phyloP scores from a whole-genome alignment of 1,139 yeast genomes.

The Hemisphaericaspora xylanilytica region DNA sequence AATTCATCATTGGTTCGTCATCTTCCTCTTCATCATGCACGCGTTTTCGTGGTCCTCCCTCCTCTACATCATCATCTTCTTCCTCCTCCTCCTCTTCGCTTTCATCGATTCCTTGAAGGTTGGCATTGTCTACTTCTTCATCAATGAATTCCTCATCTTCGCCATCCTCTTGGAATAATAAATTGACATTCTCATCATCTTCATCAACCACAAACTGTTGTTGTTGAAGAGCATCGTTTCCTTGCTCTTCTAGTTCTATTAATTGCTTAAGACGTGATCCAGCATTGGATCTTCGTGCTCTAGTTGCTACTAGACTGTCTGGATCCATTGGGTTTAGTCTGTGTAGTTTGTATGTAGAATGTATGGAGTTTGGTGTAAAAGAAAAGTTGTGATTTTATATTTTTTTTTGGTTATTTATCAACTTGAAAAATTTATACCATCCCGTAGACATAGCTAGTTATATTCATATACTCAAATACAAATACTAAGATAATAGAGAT shows the following conservation, averaged over 20 bases:
- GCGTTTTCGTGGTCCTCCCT: slow-evolving; percentile 15
- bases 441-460: no score
- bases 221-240: slow-evolving; percentile 33
- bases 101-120: slow-evolving; percentile 23
- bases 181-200: slow-evolving; percentile 71
- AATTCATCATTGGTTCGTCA: slow-evolving; percentile 19
- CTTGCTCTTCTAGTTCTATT: slow-evolving; percentile 63
- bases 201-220: slow-evolving; percentile 36
- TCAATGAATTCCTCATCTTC: slow-evolving; percentile 73
- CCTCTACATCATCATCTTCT: slow-evolving; percentile 12
- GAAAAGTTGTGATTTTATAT: no score
- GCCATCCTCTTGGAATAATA: slow-evolving; percentile 81
- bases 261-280: slow-evolving; percentile 80
- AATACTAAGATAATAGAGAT: background rate
- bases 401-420: no score
- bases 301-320: slow-evolving; percentile 62
- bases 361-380: no score
- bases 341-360: background rate
- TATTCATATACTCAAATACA: no score
- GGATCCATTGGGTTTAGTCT: slow-evolving; percentile 16
- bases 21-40: slow-evolving; percentile 17
- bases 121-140: slow-evolving; percentile 36
- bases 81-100: slow-evolving; percentile 23
- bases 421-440: no score
- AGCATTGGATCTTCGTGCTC: slow-evolving; percentile 82